Evolutionary conservation across 345 rosid species (phyloP).

Genomic region (Mercurialis annua): DNA sequence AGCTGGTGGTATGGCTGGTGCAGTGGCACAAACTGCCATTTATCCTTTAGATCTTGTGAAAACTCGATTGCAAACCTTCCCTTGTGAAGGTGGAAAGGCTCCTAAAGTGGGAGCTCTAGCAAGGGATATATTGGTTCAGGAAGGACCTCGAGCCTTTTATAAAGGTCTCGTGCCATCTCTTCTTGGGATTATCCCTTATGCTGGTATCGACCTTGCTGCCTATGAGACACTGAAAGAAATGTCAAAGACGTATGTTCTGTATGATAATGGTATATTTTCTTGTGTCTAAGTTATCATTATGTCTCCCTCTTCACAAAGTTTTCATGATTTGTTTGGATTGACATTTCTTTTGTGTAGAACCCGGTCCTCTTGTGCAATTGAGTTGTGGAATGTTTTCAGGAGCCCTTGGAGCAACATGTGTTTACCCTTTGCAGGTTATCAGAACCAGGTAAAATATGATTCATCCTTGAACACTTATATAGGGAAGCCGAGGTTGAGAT

Average conservation of each 20-base stretch:
- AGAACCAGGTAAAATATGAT: conserved; percentile 63
- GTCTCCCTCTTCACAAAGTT: not conserved
- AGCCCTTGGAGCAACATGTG: conserved; percentile 89
- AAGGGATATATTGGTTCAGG: conserved; percentile 70
- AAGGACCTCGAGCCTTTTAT: conserved; percentile 85
- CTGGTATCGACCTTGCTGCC: conserved; percentile 93
- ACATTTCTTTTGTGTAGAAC: conserved; percentile 43
- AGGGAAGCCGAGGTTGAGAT: not conserved
- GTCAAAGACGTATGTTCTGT: conserved; percentile 71
- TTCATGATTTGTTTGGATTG: not conserved
- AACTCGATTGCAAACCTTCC: conserved; percentile 79
- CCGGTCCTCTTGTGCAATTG: conserved; percentile 84
- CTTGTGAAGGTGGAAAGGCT: conserved; percentile 55
- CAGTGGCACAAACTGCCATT: conserved; percentile 81
- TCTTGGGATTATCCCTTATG: conserved; percentile 88
- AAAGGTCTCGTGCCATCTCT: conserved; percentile 84
- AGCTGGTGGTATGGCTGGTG: conserved; percentile 92
- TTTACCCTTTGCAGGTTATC: conserved; percentile 90
- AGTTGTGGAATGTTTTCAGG: conserved; percentile 89
- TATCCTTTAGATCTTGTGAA: conserved; percentile 92
- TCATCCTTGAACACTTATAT: not conserved
- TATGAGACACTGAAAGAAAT: conserved; percentile 81
- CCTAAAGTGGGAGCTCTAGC: conserved; percentile 57
- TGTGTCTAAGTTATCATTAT: conserved; percentile 1
- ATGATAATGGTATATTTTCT: conserved; percentile 48